These are phyloP conservation scores for Gossypium aridum DNA, from an alignment of 441 rosid species.

Conservation along the genomic window DNA sequence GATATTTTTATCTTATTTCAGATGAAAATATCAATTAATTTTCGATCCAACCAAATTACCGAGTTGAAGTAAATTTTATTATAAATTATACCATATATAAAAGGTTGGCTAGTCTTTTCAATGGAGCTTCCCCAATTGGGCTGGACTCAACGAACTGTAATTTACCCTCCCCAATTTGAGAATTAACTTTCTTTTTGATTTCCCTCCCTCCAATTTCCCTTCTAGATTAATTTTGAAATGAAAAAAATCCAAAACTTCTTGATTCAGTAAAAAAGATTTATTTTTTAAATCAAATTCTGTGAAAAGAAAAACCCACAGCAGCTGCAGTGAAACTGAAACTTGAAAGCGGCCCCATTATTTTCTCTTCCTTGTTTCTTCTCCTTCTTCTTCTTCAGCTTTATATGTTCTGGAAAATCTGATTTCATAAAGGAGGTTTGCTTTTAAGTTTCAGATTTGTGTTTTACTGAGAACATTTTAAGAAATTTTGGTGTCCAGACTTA, in stretches of 20 bases:
- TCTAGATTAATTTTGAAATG: slow-evolving; percentile 2
- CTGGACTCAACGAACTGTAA: not conserved
- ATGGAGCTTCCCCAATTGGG: slow-evolving; percentile 8
- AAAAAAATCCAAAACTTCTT: not conserved
- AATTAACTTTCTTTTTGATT: not conserved
- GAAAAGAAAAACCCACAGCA: not conserved
- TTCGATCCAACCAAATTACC: too few species aligned
- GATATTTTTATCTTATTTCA: too few species aligned
- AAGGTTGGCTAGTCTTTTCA: slow-evolving; percentile 14
- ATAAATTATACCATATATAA: too few species aligned
- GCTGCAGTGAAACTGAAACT: slow-evolving; percentile 4
- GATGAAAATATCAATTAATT: too few species aligned
- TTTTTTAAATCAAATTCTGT: not conserved
- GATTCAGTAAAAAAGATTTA: not conserved
- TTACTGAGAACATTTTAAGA: not conserved
- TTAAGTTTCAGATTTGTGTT: slow-evolving; percentile 4
- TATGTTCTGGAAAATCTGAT: not conserved
- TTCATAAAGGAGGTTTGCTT: not conserved
- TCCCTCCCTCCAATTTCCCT: not conserved
- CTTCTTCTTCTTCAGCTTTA: not conserved
- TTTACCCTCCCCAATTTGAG: not conserved
- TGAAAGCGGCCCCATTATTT: slow-evolving; percentile 12
- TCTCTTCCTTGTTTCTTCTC: not conserved
- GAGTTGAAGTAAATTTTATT: too few species aligned
- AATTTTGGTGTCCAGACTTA: not conserved